These are phyloP conservation scores for Aspergillus coremiiformis DNA, from an alignment of 495 filamentous ascomycete genomes.

Conservation along the genomic window DNA sequence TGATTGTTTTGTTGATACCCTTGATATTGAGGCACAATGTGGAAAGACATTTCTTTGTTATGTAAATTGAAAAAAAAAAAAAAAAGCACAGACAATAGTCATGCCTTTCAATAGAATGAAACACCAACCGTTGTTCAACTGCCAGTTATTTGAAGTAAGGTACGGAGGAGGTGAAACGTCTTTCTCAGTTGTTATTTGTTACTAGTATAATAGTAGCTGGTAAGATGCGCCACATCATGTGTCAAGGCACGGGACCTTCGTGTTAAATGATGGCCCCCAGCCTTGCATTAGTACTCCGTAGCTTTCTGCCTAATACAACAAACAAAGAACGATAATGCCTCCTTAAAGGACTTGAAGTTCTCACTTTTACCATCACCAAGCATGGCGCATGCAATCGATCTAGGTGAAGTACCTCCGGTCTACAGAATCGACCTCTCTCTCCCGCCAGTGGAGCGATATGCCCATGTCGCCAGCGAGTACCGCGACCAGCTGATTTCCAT, in stretches of 20 bases:
- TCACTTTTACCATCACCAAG: neutral
- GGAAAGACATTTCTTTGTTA: neutral
- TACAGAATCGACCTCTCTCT: slow-evolving; percentile 54
- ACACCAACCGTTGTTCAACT: too few species aligned
- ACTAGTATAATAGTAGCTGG: too few species aligned
- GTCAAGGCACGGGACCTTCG: neutral
- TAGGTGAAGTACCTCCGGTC: slow-evolving; percentile 21
- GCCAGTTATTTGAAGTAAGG: too few species aligned
- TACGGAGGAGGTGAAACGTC: too few species aligned
- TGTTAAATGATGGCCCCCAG: too few species aligned
- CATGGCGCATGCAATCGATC: neutral
- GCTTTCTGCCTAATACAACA: neutral
- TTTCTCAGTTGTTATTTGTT: too few species aligned
- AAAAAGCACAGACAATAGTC: too few species aligned
- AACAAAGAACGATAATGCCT: neutral
- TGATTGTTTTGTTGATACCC: neutral
- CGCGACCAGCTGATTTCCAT: slow-evolving; percentile 33
- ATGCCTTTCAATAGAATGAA: too few species aligned
- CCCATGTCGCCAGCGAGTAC: slow-evolving; percentile 39
- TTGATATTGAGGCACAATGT: neutral
- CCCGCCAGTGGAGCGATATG: slow-evolving; percentile 49
- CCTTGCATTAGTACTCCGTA: neutral
- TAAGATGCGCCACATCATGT: neutral
- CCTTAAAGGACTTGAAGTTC: neutral
- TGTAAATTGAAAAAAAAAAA: neutral